These are phyloP conservation scores for Trichoderma aggressivum DNA, from an alignment of 2,329 filamentous ascomycete genomes.

Conservation along the genomic window DNA sequence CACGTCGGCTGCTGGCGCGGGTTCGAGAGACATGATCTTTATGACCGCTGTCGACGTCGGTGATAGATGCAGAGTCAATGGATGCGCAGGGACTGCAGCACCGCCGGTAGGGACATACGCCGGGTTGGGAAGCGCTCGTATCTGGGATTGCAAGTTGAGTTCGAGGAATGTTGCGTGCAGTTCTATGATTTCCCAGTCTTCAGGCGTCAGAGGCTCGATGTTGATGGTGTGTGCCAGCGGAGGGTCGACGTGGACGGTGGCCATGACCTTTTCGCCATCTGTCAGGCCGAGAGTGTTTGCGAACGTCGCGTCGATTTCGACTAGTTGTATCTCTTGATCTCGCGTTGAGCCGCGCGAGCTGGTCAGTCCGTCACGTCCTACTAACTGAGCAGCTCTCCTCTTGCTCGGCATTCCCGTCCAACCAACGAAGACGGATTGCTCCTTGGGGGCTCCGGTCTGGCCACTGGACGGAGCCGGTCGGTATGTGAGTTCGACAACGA, in stretches of 20 bases:
- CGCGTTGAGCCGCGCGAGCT: constrained; percentile 55
- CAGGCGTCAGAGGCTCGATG: constrained; percentile 90
- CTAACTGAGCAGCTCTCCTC: constrained; percentile 69
- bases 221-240: constrained; percentile 90
- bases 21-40: constrained; percentile 76
- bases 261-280: constrained; percentile 76
- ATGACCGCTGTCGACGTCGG: constrained; percentile 95
- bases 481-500: constrained; percentile 87
- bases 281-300: constrained; percentile 71
- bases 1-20: constrained; percentile 61
- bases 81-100: constrained; percentile 60
- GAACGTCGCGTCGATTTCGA: constrained; percentile 86
- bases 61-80: constrained; percentile 87
- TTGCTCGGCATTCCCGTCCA: constrained; percentile 99
- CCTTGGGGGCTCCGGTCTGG: constrained; percentile 45
- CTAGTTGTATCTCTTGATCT: constrained; percentile 71
- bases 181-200: constrained; percentile 99
- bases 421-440: constrained; percentile 78
- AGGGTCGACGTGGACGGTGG: constrained; percentile 78
- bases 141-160: constrained; percentile 87
- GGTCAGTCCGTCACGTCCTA: constrained; percentile 69
- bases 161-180: constrained; percentile 94
- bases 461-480: constrained; percentile 47
- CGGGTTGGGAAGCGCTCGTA: constrained; percentile 89
- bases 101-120: constrained; percentile 53